These are phyloP conservation scores for Claviceps purpurea DNA, from an alignment of 2,329 filamentous ascomycete species.

Conservation along the genomic window DNA sequence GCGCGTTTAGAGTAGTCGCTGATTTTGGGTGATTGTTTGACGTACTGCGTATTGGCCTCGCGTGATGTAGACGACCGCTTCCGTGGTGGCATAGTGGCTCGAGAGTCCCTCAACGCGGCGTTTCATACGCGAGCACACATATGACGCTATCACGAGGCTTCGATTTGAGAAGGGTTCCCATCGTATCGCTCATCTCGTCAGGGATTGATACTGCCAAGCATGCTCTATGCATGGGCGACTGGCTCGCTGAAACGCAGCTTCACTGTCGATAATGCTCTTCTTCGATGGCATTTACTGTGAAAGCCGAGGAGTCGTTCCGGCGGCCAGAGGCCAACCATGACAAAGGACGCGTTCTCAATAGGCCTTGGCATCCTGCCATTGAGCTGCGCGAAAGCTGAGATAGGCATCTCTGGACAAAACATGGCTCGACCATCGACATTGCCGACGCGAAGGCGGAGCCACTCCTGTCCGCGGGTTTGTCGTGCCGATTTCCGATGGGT, in stretches of 20 bases:
- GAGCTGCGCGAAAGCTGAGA: constrained; percentile 12
- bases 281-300: constrained; percentile 63
- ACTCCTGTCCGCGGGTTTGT: neutral
- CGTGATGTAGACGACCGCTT: constrained; percentile 59
- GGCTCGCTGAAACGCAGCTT: constrained; percentile 51
- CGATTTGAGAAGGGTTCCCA: constrained; percentile 45
- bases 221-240: constrained; percentile 50
- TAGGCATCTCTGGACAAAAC: constrained; percentile 12
- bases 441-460: neutral
- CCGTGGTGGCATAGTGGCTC: constrained; percentile 45
- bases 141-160: constrained; percentile 47
- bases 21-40: constrained; percentile 17
- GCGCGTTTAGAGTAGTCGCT: no score
- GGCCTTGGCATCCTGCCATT: constrained; percentile 28
- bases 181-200: constrained; percentile 44
- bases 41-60: constrained; percentile 53
- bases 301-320: constrained; percentile 61
- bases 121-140: constrained; percentile 63
- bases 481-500: constrained; percentile 6
- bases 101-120: constrained; percentile 46
- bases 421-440: neutral
- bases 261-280: constrained; percentile 54
- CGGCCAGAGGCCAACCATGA: constrained; percentile 62
- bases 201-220: constrained; percentile 49
- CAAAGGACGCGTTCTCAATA: constrained; percentile 51